Percentiles rank a stretch among this genome's conserved stretches.
These are phyloP conservation scores for Simplicillium aogashimaense DNA, from an alignment of 2,329 filamentous ascomycete species.

Conservation along the genomic window DNA sequence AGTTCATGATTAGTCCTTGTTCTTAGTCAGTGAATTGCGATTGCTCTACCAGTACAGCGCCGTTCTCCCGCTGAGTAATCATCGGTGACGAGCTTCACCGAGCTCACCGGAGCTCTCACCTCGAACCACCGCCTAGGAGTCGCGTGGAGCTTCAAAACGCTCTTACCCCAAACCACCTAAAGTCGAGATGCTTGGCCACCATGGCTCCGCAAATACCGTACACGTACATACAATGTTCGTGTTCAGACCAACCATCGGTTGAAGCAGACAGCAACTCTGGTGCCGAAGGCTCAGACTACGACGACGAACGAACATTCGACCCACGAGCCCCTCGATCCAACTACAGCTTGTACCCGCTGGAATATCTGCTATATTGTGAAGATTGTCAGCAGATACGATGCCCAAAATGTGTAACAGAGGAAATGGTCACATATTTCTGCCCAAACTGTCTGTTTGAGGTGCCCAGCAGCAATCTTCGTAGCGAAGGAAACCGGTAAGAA, in stretches of 20 bases:
- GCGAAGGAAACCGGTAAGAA: constrained; percentile 78
- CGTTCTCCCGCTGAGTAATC: too few relatives aligned
- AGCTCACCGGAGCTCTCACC: too few relatives aligned
- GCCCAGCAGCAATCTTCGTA: constrained; percentile 82
- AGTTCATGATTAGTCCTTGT: too few relatives aligned
- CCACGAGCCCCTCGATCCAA: constrained; percentile 76
- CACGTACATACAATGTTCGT: constrained; percentile 59
- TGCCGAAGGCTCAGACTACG: constrained; percentile 37
- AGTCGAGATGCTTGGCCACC: neutral
- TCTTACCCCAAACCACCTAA: neutral
- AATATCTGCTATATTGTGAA: constrained; percentile 92
- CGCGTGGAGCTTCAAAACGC: neutral
- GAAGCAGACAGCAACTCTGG: constrained; percentile 21
- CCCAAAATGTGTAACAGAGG: constrained; percentile 81
- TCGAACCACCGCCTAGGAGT: neutral
- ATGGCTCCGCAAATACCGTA: constrained; percentile 50
- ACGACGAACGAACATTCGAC: constrained; percentile 75
- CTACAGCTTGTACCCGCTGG: constrained; percentile 86
- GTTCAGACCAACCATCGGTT: constrained; percentile 35
- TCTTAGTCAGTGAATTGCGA: too few relatives aligned
- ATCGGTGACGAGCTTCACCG: too few relatives aligned
- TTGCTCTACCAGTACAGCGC: too few relatives aligned
- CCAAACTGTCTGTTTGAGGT: constrained; percentile 95
- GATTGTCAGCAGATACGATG: constrained; percentile 96
- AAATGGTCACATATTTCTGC: constrained; percentile 92